Evolutionary conservation across 2,329 filamentous ascomycete genomes (phyloP).

Genomic region (Cordyceps fumosorosea): DNA sequence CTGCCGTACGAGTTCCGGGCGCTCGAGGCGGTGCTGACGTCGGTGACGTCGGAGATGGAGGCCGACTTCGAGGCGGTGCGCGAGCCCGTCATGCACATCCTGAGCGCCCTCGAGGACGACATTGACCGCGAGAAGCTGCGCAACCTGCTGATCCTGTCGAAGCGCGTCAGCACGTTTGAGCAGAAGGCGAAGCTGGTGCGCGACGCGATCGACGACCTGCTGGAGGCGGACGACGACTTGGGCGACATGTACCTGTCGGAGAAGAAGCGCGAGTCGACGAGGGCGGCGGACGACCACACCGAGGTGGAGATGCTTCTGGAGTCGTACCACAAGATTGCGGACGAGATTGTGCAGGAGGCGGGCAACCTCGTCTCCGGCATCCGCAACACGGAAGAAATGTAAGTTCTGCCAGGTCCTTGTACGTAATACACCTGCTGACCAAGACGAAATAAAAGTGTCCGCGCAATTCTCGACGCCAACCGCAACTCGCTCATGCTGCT

Average conservation of each 20-base stretch:
- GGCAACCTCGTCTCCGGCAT: constrained; percentile 91
- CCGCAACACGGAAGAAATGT: constrained; percentile 98
- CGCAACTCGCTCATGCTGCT: constrained; percentile 97
- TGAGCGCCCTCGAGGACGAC: constrained; percentile 89
- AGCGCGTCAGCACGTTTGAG: constrained; percentile 93
- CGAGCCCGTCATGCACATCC: constrained; percentile 82
- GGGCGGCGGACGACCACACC: constrained; percentile 81
- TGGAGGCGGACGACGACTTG: constrained; percentile 94
- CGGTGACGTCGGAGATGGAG: constrained; percentile 84
- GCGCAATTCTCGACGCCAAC: constrained; percentile 95
- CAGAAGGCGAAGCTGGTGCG: constrained; percentile 92
- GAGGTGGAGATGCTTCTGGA: constrained; percentile 96
- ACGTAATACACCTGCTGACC: background rate
- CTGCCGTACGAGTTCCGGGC: constrained; percentile 95
- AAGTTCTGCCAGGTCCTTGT: constrained; percentile 31
- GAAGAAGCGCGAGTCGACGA: constrained; percentile 64
- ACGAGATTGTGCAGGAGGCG: constrained; percentile 94
- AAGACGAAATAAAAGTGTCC: constrained; percentile 58
- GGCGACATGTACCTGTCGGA: constrained; percentile 94
- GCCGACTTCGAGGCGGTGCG: constrained; percentile 91
- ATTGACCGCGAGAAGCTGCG: constrained; percentile 93
- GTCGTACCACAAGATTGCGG: constrained; percentile 94
- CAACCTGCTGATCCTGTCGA: constrained; percentile 85
- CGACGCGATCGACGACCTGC: constrained; percentile 88
- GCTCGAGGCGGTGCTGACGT: constrained; percentile 89